These are phyloP conservation scores for Pelargonium cotyledonis DNA, from an alignment of 441 rosid species.

Conservation along the genomic window DNA sequence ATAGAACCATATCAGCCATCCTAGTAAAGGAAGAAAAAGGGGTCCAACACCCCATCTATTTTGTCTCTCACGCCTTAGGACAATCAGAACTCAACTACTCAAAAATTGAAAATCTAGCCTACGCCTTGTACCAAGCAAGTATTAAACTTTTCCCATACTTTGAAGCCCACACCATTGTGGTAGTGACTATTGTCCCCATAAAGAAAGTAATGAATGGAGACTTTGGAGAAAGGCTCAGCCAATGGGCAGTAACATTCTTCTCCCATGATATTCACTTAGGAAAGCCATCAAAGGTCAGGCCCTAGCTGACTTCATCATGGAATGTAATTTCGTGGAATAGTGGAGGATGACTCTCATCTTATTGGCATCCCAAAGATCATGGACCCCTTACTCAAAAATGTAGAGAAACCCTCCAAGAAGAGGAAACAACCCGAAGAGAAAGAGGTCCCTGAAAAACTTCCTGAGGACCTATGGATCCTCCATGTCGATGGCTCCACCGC, in stretches of 20 bases:
- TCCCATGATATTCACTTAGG: too few relatives aligned
- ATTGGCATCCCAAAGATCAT: too few relatives aligned
- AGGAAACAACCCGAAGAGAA: too few relatives aligned
- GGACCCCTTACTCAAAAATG: fast-evolving
- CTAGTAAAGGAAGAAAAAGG: too few relatives aligned
- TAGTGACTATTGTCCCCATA: not conserved
- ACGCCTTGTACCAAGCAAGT: not conserved
- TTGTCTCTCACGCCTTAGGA: too few relatives aligned
- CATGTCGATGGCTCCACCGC: not conserved
- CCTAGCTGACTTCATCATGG: not conserved
- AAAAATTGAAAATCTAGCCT: not conserved
- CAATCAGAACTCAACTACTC: too few relatives aligned
- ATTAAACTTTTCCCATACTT: not conserved
- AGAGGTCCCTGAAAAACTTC: not conserved
- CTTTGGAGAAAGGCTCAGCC: not conserved
- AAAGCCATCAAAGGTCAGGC: not conserved
- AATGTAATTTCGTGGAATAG: not conserved
- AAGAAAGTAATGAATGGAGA: not conserved
- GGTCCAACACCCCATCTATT: too few relatives aligned
- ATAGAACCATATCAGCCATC: too few relatives aligned
- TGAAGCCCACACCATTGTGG: not conserved
- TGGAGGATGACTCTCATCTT: too few relatives aligned
- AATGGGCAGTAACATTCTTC: not conserved
- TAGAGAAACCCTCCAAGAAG: too few relatives aligned
- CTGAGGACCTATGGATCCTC: not conserved